Evolutionary conservation across 768 basidiomycete species (phyloP).

Genomic region (Hemileccinum impolitum): DNA sequence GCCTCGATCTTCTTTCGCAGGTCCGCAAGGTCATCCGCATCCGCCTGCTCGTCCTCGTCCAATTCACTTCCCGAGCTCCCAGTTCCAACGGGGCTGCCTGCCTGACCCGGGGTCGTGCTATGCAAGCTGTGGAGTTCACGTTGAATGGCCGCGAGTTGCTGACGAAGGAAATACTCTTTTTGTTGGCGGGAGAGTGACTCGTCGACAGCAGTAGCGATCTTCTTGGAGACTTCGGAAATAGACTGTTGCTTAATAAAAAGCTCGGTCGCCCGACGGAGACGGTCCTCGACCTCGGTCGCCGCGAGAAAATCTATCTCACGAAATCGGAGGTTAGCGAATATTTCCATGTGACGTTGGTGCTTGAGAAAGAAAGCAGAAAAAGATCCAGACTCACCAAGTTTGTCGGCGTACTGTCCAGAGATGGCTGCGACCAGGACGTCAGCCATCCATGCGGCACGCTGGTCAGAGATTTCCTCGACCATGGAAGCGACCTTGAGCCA

Average conservation of each 20-base stretch:
- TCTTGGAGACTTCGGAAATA: conserved; percentile 77
- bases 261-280: conserved; percentile 63
- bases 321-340: conserved; percentile 1
- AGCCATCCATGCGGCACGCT: conserved; percentile 68
- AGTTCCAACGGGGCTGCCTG: conserved; percentile 10
- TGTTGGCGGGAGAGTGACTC: conserved; percentile 86
- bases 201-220: conserved; percentile 76
- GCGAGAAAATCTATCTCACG: conserved; percentile 51
- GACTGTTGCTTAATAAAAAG: conserved; percentile 73
- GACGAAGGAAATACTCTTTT: conserved; percentile 82
- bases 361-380: not conserved
- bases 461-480: conserved; percentile 67
- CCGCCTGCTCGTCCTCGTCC: conserved; percentile 77
- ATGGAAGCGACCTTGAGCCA: conserved; percentile 67
- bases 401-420: conserved; percentile 65
- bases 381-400: conserved; percentile 50
- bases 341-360: not conserved
- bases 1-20: conserved; percentile 71
- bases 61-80: conserved; percentile 43
- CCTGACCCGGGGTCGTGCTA: conserved; percentile 27
- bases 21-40: conserved; percentile 76
- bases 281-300: conserved; percentile 55
- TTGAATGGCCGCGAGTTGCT: conserved; percentile 78
- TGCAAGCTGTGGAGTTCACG: conserved; percentile 65
- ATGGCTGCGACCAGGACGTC: conserved; percentile 63